Evolutionary conservation across 371 early-diverging fungal genomes (phyloP).

Genomic region (Actinomortierella wolfii): DNA sequence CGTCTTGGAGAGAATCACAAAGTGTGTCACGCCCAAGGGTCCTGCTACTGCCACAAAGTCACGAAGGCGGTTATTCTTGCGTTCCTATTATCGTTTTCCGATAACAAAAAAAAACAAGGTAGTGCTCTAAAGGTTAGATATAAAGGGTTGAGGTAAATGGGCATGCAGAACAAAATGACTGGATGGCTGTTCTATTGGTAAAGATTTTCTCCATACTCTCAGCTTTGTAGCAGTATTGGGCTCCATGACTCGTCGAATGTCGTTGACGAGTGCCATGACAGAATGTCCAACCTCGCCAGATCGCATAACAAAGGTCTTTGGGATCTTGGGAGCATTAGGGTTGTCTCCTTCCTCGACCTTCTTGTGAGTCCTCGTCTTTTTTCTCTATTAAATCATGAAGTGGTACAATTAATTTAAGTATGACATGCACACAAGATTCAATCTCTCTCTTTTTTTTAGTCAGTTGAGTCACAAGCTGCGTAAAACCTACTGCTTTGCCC

Average conservation of each 20-base stretch:
- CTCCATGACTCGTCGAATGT: constrained; percentile 90
- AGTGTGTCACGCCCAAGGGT: constrained; percentile 86
- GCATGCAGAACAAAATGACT: no score
- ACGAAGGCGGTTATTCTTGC: constrained; percentile 88
- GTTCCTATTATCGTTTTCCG: constrained; percentile 59
- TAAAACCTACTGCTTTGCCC: no score
- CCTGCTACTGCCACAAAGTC: constrained; percentile 93
- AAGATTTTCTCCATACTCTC: constrained; percentile 57
- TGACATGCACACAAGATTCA: no score
- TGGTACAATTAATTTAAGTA: no score
- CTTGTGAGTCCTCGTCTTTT: constrained; percentile 43
- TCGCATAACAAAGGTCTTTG: constrained; percentile 92
- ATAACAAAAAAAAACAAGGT: not conserved
- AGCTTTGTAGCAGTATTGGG: constrained; percentile 89
- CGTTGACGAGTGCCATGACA: constrained; percentile 77
- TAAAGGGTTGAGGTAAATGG: no score
- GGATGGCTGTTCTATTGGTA: no score
- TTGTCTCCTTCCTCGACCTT: constrained; percentile 49
- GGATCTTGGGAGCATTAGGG: constrained; percentile 59
- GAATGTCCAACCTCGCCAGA: constrained; percentile 84
- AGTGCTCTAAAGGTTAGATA: no score
- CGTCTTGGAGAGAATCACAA: constrained; percentile 87
- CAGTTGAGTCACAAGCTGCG: no score
- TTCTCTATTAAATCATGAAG: constrained; percentile 10
- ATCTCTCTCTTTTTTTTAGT: no score